A percentile compares a stretch with the other conserved stretches of the same genome.
Conservation (phyloP, 2,329 filamentous ascomycete genomes). For the Penicillium hordei region DNA sequence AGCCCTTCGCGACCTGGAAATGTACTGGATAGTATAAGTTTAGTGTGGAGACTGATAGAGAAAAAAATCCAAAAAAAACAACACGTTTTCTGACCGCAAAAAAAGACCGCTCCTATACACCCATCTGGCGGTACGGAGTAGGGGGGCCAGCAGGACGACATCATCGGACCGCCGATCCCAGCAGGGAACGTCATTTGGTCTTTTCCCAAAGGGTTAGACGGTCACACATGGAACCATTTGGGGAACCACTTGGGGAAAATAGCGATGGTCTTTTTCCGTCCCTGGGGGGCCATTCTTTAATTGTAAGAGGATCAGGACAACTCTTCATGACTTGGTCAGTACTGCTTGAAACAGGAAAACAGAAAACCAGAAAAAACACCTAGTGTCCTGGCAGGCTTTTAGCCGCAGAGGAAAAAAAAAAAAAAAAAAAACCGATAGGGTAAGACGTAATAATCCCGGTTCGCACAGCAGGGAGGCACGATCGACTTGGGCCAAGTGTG, state of each 20-base stretch:
- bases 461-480: constrained; percentile 10
- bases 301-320: background rate
- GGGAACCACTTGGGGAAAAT: background rate
- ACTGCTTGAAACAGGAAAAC: background rate
- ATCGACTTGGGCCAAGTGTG: constrained; percentile 8
- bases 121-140: constrained; percentile 9
- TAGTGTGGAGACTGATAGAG: constrained; percentile 5
- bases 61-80: background rate
- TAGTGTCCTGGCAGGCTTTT: background rate
- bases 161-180: constrained; percentile 23
- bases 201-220: constrained; percentile 1
- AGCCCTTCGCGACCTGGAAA: background rate
- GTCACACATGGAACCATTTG: constrained; percentile 12
- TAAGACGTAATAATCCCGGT: constrained; percentile 5
- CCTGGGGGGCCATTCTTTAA: background rate
- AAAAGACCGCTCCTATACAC: background rate
- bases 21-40: background rate
- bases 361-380: background rate
- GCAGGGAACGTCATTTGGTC: constrained; percentile 12
- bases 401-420: background rate
- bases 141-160: constrained; percentile 17
- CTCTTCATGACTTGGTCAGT: background rate
- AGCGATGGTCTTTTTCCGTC: background rate
- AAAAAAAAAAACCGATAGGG: background rate
- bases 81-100: constrained; percentile 4